These are phyloP conservation scores for Exophiala dermatitidis DNA, from an alignment of 2,329 filamentous ascomycete species.

Conservation along the genomic window DNA sequence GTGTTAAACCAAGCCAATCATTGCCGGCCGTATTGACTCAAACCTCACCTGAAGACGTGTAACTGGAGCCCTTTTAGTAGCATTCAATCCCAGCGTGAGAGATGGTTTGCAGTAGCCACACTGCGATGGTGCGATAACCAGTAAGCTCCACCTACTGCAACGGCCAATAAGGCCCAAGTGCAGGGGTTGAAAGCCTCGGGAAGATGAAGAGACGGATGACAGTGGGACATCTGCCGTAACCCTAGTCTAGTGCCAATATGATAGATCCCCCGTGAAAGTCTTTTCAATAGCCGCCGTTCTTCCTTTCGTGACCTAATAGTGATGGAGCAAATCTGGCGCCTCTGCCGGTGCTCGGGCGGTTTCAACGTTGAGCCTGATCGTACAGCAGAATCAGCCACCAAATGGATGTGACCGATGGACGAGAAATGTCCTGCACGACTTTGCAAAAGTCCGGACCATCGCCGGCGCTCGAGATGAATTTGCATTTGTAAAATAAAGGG, in stretches of 20 bases:
- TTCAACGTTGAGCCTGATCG: no score
- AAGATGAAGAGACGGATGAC: background rate
- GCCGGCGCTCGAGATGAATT: no score
- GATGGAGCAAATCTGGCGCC: no score
- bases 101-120: background rate
- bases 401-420: no score
- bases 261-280: background rate
- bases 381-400: no score
- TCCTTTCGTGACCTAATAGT: no score
- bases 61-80: background rate
- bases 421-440: no score
- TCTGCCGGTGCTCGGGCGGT: no score
- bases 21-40: background rate
- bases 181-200: background rate
- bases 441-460: no score
- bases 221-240: background rate
- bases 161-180: background rate
- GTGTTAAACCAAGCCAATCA: background rate
- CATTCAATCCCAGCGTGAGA: background rate
- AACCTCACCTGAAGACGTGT: background rate
- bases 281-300: background rate
- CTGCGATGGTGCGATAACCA: background rate
- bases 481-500: no score
- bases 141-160: background rate
- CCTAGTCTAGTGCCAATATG: background rate